Base-by-base conservation (phyloP, 1,284 basidiomycete genomes). In the Farysia itapuensis region DNA sequence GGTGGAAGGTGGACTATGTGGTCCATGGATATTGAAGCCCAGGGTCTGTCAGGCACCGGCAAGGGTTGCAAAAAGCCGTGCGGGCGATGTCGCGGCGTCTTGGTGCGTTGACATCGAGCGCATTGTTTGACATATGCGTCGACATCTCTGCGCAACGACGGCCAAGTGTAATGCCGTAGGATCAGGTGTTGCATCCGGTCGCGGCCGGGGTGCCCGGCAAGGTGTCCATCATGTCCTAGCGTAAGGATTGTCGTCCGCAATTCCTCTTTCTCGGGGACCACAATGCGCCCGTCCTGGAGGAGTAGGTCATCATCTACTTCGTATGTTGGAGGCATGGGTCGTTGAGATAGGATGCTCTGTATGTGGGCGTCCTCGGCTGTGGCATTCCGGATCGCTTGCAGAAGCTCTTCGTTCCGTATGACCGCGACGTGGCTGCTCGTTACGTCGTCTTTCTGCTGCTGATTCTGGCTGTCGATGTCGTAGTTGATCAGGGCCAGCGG, bases 1-100 rank as follows among this genome's bases (percentile, higher is more conserved):
- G 45, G 25, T 0, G 79, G 81, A 0, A 82, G 67, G 3, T 73
- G 54, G 0, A 63, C 70, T 38, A 82, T 80, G 43, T 80, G 74
- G 50, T 84, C 81, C 77, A 82, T 78, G 0, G 78, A 78, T 4
- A 83, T 72, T 0, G 72, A 68, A 21, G 67, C 64, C 72, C 78
- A 83, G 0, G 81, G 81, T 13, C 45, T 16, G 3, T 43, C 18
- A 6, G 78, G 63, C 29, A 32, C 50, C 5, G 4, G 80, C n/a
- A 81, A 68, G 0, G 78, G 77, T 42, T 75, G 57, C 7, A 83
- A 64, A 0, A 69, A 35, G 2, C 81, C 80, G 26, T 41, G 38
- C 0, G 70, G 70, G 21, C 57, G 49, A 21, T 59, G 48, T 0
- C 42, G 49, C 5, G 46, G 36, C 0, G 49, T 36, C 44, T 82